phyloP scores from a whole-genome alignment of 257 asterid species.

The Solanum bulbocastanum region DNA sequence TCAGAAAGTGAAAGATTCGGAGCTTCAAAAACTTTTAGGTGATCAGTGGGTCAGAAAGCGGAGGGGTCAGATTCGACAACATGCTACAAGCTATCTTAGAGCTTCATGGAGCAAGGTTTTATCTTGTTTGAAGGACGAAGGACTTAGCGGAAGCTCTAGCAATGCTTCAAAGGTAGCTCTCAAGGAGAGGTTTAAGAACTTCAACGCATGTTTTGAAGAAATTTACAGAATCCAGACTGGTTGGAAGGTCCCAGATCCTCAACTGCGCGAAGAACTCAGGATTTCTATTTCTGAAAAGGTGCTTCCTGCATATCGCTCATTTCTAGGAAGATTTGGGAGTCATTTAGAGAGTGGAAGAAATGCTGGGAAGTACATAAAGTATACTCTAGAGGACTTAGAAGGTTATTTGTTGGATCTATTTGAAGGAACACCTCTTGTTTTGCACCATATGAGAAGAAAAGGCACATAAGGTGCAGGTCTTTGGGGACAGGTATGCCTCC shows the following conservation, averaged over 20 bases:
- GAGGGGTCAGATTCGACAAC: slow-evolving; percentile 69
- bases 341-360: slow-evolving; percentile 83
- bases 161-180: slow-evolving; percentile 68
- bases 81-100: slow-evolving; percentile 84
- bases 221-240: slow-evolving; percentile 76
- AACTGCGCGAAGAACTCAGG: slow-evolving; percentile 94
- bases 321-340: slow-evolving; percentile 77
- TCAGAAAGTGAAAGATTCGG: slow-evolving; percentile 87
- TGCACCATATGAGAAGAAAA: slow-evolving; percentile 87
- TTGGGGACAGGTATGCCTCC: slow-evolving; percentile 30
- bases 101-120: slow-evolving; percentile 84
- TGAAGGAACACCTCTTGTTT: slow-evolving; percentile 77
- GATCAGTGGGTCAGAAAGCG: slow-evolving; percentile 78
- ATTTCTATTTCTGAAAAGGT: slow-evolving; percentile 88
- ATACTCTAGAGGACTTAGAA: slow-evolving; percentile 76
- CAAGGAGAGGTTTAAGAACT: slow-evolving; percentile 86
- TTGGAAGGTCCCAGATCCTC: slow-evolving; percentile 94
- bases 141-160: slow-evolving; percentile 73
- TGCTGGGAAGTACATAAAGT: slow-evolving; percentile 79
- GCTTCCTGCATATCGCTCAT: slow-evolving; percentile 88
- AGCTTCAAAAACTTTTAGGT: slow-evolving; percentile 68
- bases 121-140: slow-evolving; percentile 80
- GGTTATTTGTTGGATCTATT: slow-evolving; percentile 77
- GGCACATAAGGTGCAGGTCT: slow-evolving; percentile 40
- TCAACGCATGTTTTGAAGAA: slow-evolving; percentile 90